Conservation (phyloP, 1,139 yeast species). For the Geotrichum bryndzae region DNA sequence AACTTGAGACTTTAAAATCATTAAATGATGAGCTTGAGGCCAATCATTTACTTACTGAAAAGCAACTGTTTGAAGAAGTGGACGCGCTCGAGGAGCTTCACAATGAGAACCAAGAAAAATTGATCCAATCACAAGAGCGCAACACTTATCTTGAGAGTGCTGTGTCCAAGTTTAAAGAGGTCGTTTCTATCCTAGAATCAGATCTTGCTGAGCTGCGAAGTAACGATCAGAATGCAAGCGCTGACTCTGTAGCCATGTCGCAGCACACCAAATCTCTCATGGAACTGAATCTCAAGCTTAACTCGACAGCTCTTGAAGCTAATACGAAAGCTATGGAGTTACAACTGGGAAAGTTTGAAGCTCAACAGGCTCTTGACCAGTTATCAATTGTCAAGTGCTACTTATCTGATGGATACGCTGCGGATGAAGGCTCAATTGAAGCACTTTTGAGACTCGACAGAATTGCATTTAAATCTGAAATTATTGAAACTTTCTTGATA, state of each 20-base stretch:
- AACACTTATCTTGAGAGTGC: conserved; percentile 36
- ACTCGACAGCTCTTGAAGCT: conserved; percentile 24
- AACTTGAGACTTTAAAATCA: conserved; percentile 54
- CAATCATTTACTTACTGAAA: conserved; percentile 49
- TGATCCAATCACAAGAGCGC: conserved; percentile 36
- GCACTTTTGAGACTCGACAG: conserved; percentile 20
- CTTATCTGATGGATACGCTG: conserved; percentile 24
- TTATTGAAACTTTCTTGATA: conserved; percentile 18
- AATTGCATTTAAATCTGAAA: conserved; percentile 18
- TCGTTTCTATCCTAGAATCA: conserved; percentile 30
- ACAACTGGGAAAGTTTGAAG: conserved; percentile 28
- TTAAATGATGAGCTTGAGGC: conserved; percentile 61
- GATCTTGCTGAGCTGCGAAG: conserved; percentile 29
- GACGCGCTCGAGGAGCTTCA: conserved; percentile 34
- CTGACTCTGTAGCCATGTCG: conserved; percentile 21
- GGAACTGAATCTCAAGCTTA: conserved; percentile 29
- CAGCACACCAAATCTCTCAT: conserved; percentile 25
- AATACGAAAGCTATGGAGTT: conserved; percentile 29
- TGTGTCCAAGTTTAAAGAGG: conserved; percentile 31
- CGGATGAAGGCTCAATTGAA: conserved; percentile 24
- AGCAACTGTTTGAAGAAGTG: conserved; percentile 48
- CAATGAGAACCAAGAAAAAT: conserved; percentile 30
- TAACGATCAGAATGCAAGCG: conserved; percentile 19
- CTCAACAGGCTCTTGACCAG: conserved; percentile 29
- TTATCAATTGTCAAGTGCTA: conserved; percentile 27